These are phyloP conservation scores for Scenedesmus sp. DNA, from an alignment of 163 green algal genomes.

Conservation along the genomic window DNA sequence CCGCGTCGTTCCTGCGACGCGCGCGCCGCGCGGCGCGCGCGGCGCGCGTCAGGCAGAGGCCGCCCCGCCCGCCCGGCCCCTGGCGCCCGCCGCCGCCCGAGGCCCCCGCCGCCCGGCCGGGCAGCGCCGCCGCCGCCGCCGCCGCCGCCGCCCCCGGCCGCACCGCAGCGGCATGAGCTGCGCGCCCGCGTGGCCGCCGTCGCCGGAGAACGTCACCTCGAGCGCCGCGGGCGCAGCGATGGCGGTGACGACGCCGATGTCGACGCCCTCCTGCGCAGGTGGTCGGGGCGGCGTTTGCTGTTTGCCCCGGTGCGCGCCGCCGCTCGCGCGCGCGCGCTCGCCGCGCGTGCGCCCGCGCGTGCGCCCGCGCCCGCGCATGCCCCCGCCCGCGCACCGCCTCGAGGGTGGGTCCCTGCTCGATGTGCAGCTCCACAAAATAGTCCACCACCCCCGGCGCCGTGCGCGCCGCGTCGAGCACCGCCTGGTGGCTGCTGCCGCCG, in stretches of 20 bases:
- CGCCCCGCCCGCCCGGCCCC: too few relatives aligned
- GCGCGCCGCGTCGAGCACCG: slow-evolving; percentile 61
- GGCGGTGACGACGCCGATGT: slow-evolving; percentile 94
- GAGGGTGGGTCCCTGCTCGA: slow-evolving; percentile 83
- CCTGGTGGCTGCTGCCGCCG: slow-evolving; percentile 55
- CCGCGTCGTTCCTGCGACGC: slow-evolving; percentile 75
- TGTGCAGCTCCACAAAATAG: slow-evolving; percentile 98
- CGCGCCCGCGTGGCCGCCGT: slow-evolving; percentile 91
- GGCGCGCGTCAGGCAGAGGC: too few relatives aligned
- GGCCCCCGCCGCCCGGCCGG: too few relatives aligned
- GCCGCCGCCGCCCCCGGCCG: background rate
- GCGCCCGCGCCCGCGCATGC: too few relatives aligned
- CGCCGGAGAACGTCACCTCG: slow-evolving; percentile 80
- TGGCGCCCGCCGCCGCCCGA: too few relatives aligned
- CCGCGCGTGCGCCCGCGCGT: too few relatives aligned
- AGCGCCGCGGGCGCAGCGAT: slow-evolving; percentile 94
- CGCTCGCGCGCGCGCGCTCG: too few relatives aligned
- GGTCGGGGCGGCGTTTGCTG: too few relatives aligned
- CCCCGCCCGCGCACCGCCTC: slow-evolving; percentile 35
- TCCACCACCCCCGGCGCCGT: slow-evolving; percentile 46
- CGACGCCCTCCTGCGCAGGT: slow-evolving; percentile 58
- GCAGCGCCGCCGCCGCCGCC: too few relatives aligned
- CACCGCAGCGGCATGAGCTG: slow-evolving; percentile 78
- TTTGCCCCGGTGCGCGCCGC: too few relatives aligned
- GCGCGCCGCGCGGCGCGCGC: too few relatives aligned